Evolutionary conservation across 208 protist species (phyloP).

Genomic region (Wallacemonas rigidus): DNA sequence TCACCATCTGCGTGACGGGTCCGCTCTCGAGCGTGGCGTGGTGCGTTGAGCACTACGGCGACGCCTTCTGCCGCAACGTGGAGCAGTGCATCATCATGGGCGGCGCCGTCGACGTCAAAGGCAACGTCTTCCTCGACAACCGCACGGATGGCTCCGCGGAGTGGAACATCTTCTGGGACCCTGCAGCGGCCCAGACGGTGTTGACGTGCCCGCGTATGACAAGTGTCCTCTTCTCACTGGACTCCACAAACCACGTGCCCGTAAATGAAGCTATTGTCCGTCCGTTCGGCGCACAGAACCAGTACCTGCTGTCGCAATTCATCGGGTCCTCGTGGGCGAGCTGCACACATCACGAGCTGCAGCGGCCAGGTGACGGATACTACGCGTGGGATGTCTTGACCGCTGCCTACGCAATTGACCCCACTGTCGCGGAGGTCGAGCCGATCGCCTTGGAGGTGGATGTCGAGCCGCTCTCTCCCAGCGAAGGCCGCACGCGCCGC

Average conservation of each 20-base stretch:
- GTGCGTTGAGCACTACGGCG: slow-evolving; percentile 83
- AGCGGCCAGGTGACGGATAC: slow-evolving; percentile 73
- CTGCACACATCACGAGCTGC: slow-evolving; percentile 74
- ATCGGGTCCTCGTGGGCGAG: slow-evolving; percentile 78
- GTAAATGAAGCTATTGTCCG: slow-evolving; percentile 69
- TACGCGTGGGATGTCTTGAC: slow-evolving; percentile 91
- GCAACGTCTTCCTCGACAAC: slow-evolving; percentile 80
- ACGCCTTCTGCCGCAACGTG: slow-evolving; percentile 73
- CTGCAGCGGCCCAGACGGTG: slow-evolving; percentile 69
- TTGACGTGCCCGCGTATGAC: slow-evolving; percentile 51
- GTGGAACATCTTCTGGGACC: slow-evolving; percentile 93
- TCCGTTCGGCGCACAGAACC: slow-evolving; percentile 76
- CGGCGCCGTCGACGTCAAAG: slow-evolving; percentile 77
- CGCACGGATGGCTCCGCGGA: slow-evolving; percentile 80
- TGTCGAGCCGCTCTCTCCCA: slow-evolving; percentile 37
- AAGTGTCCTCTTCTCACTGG: slow-evolving; percentile 80
- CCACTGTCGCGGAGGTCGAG: slow-evolving; percentile 46
- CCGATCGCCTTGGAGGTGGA: slow-evolving; percentile 52
- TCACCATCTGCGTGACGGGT: slow-evolving; percentile 89
- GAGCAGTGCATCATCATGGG: slow-evolving; percentile 90
- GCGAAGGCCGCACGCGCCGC: slow-evolving; percentile 61
- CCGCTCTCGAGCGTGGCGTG: slow-evolving; percentile 85
- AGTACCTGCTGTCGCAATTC: slow-evolving; percentile 84
- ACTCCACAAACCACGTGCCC: slow-evolving; percentile 86
- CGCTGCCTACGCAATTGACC: slow-evolving; percentile 76